Conservation (phyloP, 83 land plant genomes). For the Picea engelmannii region DNA sequence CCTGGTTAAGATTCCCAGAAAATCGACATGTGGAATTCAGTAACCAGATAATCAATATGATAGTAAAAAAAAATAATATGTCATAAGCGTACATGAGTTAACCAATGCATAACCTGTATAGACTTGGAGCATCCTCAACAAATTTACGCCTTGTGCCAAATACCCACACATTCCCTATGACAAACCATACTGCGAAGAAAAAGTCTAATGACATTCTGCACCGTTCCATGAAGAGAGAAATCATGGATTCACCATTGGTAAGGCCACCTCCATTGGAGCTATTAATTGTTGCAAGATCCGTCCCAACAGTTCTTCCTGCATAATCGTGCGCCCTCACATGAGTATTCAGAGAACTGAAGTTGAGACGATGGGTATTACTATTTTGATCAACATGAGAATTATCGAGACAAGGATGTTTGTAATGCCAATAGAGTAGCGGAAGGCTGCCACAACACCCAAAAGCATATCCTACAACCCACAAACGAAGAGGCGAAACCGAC, state of each 20-base stretch:
- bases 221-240: slow-evolving; percentile 55
- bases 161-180: slow-evolving; percentile 95
- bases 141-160: slow-evolving; percentile 80
- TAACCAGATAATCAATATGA: too few relatives aligned
- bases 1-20: too few relatives aligned
- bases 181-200: slow-evolving; percentile 96
- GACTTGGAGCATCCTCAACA: slow-evolving; percentile 70
- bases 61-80: too few relatives aligned
- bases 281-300: background rate
- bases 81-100: too few relatives aligned
- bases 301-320: background rate
- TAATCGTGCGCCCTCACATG: slow-evolving; percentile 33
- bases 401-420: slow-evolving; percentile 17
- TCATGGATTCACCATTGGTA: background rate
- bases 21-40: too few relatives aligned
- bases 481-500: slow-evolving; percentile 75
- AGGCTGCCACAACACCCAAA: slow-evolving; percentile 68
- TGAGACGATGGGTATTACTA: slow-evolving; percentile 18
- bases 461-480: slow-evolving; percentile 78
- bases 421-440: slow-evolving; percentile 74
- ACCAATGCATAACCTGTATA: too few relatives aligned
- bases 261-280: background rate
- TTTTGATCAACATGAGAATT: slow-evolving; percentile 18
- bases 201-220: slow-evolving; percentile 78
- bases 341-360: slow-evolving; percentile 32